Percentiles rank a stretch among this genome's conserved stretches.
phyloP scores from a whole-genome alignment of 148 eudicot genomes.

The Gaultheria prostrata region DNA sequence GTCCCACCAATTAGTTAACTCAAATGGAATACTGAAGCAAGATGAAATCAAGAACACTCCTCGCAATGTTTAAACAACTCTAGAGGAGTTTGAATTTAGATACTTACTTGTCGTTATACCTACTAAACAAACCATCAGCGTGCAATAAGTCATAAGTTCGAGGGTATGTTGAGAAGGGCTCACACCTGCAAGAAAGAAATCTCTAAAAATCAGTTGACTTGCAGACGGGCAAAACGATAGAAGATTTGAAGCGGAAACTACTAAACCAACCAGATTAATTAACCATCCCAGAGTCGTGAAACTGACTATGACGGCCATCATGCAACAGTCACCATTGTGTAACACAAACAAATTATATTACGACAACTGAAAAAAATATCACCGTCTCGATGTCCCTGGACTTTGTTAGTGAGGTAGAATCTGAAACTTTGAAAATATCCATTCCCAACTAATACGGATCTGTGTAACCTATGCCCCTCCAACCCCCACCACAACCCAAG shows the following conservation, averaged over 20 bases:
- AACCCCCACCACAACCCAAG: not conserved
- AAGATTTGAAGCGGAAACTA: not conserved
- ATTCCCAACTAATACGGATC: not conserved
- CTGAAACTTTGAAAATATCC: not conserved
- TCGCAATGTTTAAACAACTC: not conserved
- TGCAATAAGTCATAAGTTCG: slow-evolving; percentile 56
- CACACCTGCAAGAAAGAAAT: slow-evolving; percentile 40
- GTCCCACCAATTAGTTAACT: not conserved
- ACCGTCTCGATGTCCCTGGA: not conserved
- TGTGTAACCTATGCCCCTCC: not conserved
- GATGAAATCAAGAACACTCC: not conserved
- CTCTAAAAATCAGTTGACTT: not conserved
- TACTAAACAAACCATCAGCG: slow-evolving; percentile 49
- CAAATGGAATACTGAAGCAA: slow-evolving; percentile 1
- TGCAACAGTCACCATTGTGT: not conserved
- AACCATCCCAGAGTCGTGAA: not conserved
- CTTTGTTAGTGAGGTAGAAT: not conserved
- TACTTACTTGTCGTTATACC: slow-evolving; percentile 44
- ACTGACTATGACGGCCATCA: not conserved
- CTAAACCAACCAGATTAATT: not conserved
- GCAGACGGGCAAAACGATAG: not conserved
- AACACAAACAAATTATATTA: not conserved
- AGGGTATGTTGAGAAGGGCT: slow-evolving; percentile 61
- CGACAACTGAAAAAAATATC: not conserved
- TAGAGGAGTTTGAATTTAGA: not conserved